A percentile compares a stretch with the other conserved stretches of the same genome.
Evolutionary conservation across 106 monocot genomes (phyloP).

Genomic region (Gastrodia elata): DNA sequence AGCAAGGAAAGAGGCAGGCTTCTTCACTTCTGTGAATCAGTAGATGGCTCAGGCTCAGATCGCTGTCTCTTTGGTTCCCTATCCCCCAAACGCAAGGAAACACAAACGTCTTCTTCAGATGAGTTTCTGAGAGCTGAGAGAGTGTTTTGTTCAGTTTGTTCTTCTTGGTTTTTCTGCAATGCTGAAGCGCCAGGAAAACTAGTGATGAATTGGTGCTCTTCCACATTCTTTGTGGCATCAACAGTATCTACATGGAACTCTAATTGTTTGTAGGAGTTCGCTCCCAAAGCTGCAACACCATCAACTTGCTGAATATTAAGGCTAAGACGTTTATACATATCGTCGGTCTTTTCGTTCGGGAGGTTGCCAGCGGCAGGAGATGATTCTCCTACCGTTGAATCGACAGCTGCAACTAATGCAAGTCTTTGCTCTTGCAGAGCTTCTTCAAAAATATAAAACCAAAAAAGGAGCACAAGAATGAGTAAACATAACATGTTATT

Average conservation of each 20-base stretch:
- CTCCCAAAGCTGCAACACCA: slow-evolving; percentile 25
- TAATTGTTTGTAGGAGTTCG: neutral
- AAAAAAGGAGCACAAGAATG: neutral
- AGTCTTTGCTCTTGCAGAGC: slow-evolving; percentile 64
- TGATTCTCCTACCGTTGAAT: slow-evolving; percentile 56
- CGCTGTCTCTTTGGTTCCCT: slow-evolving; percentile 49
- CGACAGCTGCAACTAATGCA: slow-evolving; percentile 25
- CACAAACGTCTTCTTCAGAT: slow-evolving; percentile 53
- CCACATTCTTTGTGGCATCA: slow-evolving; percentile 31
- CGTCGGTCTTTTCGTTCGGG: slow-evolving; percentile 45
- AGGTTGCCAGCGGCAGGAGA: slow-evolving; percentile 28
- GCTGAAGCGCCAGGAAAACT: slow-evolving; percentile 52
- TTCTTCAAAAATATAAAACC: slow-evolving; percentile 27
- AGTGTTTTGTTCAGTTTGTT: slow-evolving; percentile 20
- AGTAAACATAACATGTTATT: neutral
- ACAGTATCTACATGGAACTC: slow-evolving; percentile 36
- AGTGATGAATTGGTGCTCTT: slow-evolving; percentile 82
- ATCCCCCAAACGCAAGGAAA: slow-evolving; percentile 72
- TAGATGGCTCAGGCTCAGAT: slow-evolving; percentile 9
- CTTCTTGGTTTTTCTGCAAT: slow-evolving; percentile 22
- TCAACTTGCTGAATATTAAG: slow-evolving; percentile 54
- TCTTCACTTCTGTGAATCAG: neutral
- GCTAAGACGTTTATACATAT: slow-evolving; percentile 64
- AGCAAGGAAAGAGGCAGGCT: neutral
- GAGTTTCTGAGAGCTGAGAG: slow-evolving; percentile 44